Percentiles rank a stretch among this genome's conserved stretches.
These are phyloP conservation scores for Dimocarpus longan DNA, from an alignment of 345 rosid genomes.

Conservation along the genomic window DNA sequence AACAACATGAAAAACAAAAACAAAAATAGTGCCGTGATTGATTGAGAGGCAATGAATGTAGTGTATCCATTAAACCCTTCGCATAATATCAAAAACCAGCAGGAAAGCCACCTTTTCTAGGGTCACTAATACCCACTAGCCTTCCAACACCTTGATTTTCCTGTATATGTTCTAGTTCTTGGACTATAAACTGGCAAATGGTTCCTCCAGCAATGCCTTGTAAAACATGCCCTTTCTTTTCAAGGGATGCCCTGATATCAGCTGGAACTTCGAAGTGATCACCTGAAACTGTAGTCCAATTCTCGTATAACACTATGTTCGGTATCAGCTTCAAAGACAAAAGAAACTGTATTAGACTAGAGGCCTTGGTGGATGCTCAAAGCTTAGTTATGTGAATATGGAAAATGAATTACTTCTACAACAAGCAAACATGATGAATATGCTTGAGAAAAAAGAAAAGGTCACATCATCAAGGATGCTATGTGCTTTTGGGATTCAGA, in stretches of 20 bases:
- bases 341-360: background rate
- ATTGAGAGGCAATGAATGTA: background rate
- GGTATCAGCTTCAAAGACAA: slow-evolving; percentile 47
- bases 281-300: slow-evolving; percentile 51
- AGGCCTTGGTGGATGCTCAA: background rate
- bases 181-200: slow-evolving; percentile 52
- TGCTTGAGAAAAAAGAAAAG: background rate
- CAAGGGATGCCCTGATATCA: slow-evolving; percentile 39
- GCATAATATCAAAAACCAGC: slow-evolving; percentile 45
- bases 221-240: slow-evolving; percentile 54
- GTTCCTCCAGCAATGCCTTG: slow-evolving; percentile 42
- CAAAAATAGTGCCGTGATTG: too few species aligned
- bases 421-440: background rate
- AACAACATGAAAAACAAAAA: too few species aligned
- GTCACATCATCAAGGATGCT: background rate
- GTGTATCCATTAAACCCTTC: too few species aligned
- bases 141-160: slow-evolving; percentile 17
- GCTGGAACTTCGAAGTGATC: slow-evolving; percentile 56
- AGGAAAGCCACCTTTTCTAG: slow-evolving; percentile 71
- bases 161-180: slow-evolving; percentile 20
- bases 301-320: slow-evolving; percentile 46
- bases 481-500: background rate
- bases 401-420: too few species aligned
- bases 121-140: slow-evolving; percentile 65
- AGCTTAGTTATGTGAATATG: too few species aligned